A percentile compares a stretch with the other conserved stretches of the same genome.
These are phyloP conservation scores for Carallia brachiata DNA, from an alignment of 345 rosid genomes.

Conservation along the genomic window DNA sequence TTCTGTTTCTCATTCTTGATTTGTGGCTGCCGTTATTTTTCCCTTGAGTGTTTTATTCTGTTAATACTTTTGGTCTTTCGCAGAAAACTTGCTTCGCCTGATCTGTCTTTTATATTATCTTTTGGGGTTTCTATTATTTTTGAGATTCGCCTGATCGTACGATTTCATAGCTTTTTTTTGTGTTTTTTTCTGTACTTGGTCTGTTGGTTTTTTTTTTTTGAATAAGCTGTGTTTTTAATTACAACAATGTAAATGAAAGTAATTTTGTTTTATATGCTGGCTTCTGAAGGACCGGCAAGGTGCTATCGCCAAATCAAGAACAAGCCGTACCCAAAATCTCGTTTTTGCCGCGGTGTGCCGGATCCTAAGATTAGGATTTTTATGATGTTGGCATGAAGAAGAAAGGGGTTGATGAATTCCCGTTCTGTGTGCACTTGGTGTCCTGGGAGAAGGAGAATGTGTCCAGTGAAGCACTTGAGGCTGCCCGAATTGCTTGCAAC, in stretches of 20 bases:
- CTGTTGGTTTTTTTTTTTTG: neutral
- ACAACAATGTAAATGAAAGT: neutral
- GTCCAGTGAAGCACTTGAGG: constrained; percentile 76
- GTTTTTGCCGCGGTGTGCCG: constrained; percentile 73
- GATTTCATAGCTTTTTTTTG: no score
- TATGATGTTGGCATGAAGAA: constrained; percentile 81
- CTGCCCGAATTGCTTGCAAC: constrained; percentile 83
- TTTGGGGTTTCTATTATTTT: no score
- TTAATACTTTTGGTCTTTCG: no score
- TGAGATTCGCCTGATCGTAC: no score
- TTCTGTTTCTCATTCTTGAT: no score
- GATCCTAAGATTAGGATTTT: constrained; percentile 73
- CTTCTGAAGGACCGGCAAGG: constrained; percentile 25
- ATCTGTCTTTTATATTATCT: no score
- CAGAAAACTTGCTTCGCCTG: no score
- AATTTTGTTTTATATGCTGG: neutral
- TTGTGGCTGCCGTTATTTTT: no score
- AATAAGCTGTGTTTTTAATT: neutral
- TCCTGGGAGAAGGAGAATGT: constrained; percentile 81
- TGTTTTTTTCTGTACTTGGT: neutral
- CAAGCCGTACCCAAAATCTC: constrained; percentile 70
- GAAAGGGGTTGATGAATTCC: constrained; percentile 80
- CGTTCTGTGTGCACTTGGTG: constrained; percentile 81
- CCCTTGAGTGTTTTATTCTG: no score
- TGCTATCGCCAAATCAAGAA: constrained; percentile 60